Evolutionary conservation across 108 stramenopile species (phyloP).

Genomic region (Fistulifera pelliculosa): DNA sequence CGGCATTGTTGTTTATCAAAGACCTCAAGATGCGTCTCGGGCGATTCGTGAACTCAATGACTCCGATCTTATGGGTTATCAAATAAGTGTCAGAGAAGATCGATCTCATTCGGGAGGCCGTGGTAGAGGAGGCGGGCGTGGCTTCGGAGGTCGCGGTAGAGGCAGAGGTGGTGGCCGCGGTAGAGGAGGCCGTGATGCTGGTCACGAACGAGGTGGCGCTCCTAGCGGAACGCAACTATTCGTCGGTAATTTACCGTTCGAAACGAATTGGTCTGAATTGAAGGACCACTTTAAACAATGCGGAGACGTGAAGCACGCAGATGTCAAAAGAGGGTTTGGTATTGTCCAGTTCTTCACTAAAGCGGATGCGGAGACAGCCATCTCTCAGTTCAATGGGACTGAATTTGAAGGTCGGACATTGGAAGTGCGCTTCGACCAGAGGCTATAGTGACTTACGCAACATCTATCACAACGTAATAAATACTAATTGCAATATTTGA

Average conservation of each 20-base stretch:
- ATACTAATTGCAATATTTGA: too few species aligned
- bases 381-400: conserved; percentile 62
- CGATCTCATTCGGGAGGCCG: conserved; percentile 33
- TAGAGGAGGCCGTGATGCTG: conserved; percentile 6
- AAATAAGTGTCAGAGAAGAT: conserved; percentile 86
- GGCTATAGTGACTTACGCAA: too few species aligned
- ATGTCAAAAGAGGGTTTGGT: conserved; percentile 75
- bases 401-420: conserved; percentile 66
- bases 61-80: conserved; percentile 68
- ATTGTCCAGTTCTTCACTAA: conserved; percentile 74
- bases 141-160: conserved; percentile 16
- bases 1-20: conserved; percentile 88
- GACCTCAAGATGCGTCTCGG: conserved; percentile 70
- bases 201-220: conserved; percentile 5
- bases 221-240: conserved; percentile 44
- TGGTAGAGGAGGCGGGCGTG: conserved; percentile 17
- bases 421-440: conserved; percentile 29
- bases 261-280: conserved; percentile 73
- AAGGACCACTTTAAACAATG: conserved; percentile 79
- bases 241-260: conserved; percentile 79
- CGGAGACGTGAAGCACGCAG: conserved; percentile 74
- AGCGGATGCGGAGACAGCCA: conserved; percentile 77
- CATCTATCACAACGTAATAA: too few species aligned
- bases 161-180: conserved; percentile 12
- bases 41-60: conserved; percentile 85